Evolutionary conservation across 805 yeast genomes (phyloP).

Genomic region (Saccharomycopsis sp.): DNA sequence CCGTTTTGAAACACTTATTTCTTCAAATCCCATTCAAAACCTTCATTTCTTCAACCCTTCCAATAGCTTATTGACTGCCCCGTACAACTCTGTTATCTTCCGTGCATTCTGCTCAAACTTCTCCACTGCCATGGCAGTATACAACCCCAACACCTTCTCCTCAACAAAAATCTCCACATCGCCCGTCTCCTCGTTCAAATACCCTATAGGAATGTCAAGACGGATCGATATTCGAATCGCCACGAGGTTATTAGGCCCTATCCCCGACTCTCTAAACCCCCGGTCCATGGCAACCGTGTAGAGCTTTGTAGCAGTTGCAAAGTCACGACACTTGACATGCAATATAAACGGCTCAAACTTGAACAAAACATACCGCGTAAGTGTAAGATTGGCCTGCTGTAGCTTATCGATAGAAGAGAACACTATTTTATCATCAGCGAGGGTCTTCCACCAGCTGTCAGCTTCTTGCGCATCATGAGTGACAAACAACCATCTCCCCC

Average conservation of each 20-base stretch:
- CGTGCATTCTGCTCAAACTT: conserved; percentile 60
- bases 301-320: conserved; percentile 49
- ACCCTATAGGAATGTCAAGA: conserved; percentile 74
- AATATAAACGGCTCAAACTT: conserved; percentile 83
- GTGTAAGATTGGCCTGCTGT: background rate
- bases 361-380: conserved; percentile 53
- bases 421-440: conserved; percentile 23
- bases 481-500: conserved; percentile 79
- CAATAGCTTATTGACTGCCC: conserved; percentile 4
- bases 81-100: conserved; percentile 44
- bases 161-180: conserved; percentile 40
- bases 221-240: conserved; percentile 72
- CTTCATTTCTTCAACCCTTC: too few species aligned
- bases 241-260: conserved; percentile 70
- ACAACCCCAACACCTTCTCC: conserved; percentile 41
- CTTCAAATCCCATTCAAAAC: too few species aligned
- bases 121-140: conserved; percentile 50
- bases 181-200: conserved; percentile 28
- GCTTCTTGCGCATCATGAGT: conserved; percentile 54
- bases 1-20: too few species aligned
- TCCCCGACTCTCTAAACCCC: conserved; percentile 85
- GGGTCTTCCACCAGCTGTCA: conserved; percentile 40
- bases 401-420: conserved; percentile 18
- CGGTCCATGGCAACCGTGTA: conserved; percentile 72
- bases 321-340: conserved; percentile 72